Evolutionary conservation across 495 filamentous ascomycete species (phyloP).

Genomic region (Aspergillus homomorphus): DNA sequence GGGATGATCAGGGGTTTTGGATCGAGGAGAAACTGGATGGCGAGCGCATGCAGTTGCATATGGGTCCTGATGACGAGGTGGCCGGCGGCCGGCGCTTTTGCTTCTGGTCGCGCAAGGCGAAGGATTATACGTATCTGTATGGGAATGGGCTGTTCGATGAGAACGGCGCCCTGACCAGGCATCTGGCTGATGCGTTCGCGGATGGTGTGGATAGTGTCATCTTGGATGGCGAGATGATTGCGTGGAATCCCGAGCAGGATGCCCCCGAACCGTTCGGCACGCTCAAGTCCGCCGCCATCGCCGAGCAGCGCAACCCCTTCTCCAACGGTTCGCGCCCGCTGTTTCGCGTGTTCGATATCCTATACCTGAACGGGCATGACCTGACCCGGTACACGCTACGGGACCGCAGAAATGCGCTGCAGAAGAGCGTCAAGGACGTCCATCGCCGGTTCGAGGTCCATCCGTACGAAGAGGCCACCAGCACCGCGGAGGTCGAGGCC

Average conservation of each 20-base stretch:
- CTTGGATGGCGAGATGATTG: constrained; percentile 97
- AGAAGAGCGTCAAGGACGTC: constrained; percentile 60
- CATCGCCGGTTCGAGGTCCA: constrained; percentile 82
- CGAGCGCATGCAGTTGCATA: constrained; percentile 96
- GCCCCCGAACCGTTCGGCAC: constrained; percentile 87
- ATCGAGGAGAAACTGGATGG: constrained; percentile 98
- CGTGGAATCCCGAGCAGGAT: constrained; percentile 89
- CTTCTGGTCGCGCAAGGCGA: constrained; percentile 96
- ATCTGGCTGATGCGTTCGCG: constrained; percentile 75
- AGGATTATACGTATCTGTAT: constrained; percentile 95
- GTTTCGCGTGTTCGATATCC: constrained; percentile 83
- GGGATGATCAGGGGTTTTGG: constrained; percentile 70
- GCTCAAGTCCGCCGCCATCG: constrained; percentile 85
- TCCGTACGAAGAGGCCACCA: constrained; percentile 63
- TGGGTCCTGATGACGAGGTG: constrained; percentile 64
- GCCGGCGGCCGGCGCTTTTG: constrained; percentile 71
- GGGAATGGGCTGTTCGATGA: constrained; percentile 73
- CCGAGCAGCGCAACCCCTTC: constrained; percentile 75
- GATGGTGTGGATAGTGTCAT: constrained; percentile 80
- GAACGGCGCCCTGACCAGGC: constrained; percentile 72
- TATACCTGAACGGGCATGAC: constrained; percentile 77
- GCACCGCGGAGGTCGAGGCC: constrained; percentile 69
- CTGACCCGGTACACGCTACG: constrained; percentile 79
- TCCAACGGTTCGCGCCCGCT: constrained; percentile 73
- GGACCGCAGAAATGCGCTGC: constrained; percentile 75